Percentiles rank a stretch among this genome's conserved stretches.
Conservation (phyloP, 2,329 filamentous ascomycete species). For the Ustulina deusta region DNA sequence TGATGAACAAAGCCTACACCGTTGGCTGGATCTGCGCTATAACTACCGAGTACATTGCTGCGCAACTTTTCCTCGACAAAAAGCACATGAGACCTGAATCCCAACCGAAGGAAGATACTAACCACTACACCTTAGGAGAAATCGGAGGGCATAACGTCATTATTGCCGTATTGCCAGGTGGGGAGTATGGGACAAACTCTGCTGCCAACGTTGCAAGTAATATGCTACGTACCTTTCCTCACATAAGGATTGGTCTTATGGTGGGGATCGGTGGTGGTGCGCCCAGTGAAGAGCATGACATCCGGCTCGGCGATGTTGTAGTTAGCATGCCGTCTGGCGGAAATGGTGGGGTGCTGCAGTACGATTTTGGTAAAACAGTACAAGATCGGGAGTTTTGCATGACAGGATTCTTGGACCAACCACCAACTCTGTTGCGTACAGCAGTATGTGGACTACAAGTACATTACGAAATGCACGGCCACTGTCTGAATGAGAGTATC, state of each 20-base stretch:
- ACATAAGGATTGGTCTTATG: slow-evolving; percentile 50
- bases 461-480: slow-evolving; percentile 36
- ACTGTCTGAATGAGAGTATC: slow-evolving; percentile 50
- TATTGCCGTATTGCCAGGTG: slow-evolving; percentile 46
- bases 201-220: slow-evolving; percentile 48
- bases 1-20: no score
- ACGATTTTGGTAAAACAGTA: slow-evolving; percentile 23
- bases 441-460: slow-evolving; percentile 45
- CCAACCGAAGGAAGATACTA: background rate
- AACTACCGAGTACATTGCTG: slow-evolving; percentile 12
- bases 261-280: slow-evolving; percentile 54
- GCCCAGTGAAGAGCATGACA: slow-evolving; percentile 44
- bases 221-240: slow-evolving; percentile 50
- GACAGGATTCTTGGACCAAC: slow-evolving; percentile 17
- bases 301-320: slow-evolving; percentile 29
- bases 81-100: background rate
- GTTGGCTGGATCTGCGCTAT: slow-evolving; percentile 31
- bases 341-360: slow-evolving; percentile 23
- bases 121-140: slow-evolving; percentile 34
- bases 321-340: slow-evolving; percentile 10
- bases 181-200: slow-evolving; percentile 44
- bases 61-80: slow-evolving; percentile 13
- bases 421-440: slow-evolving; percentile 5
- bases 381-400: background rate
- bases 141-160: slow-evolving; percentile 44